Base-by-base conservation (phyloP, 2,329 filamentous ascomycete species). In the Colletotrichum tabaci region DNA sequence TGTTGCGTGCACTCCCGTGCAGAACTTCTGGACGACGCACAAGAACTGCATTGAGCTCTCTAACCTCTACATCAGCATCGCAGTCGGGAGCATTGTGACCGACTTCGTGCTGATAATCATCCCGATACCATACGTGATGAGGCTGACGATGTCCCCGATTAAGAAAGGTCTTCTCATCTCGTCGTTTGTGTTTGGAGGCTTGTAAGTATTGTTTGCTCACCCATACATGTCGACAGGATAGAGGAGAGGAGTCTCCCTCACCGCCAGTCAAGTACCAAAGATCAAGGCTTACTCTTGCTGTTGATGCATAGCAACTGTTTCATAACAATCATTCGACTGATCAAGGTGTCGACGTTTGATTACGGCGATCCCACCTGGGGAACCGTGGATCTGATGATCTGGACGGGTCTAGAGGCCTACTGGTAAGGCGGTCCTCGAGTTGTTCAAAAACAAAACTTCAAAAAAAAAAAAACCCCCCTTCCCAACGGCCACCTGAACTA, bases 341-440 rank as follows among this genome's bases (percentile, higher is more conserved):
- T 72, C 16, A 72, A 72, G 35, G 69, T 72, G 3, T 42, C 50
- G 15, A 56, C 26, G 15, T 72, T 69, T n/a, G 60, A 60, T 16
- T 72, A 63, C n/a, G 42, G 21, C 15, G 69, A 72, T 21, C 69
- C 69, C 9, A 72, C 69, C 3, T 72, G 69, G 69, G 69, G 69
- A 15, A 69, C 69, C 2, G 69, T 72, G 10, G 69, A 72, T 10
- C 26, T 72, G 18, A 72, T 72, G 58, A 72, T 72, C 4, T 72
- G 69, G 69, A 72, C 65, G 4, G 65, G 69, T 18, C 16, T 72
- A 18, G 69, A 72, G 30, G 65, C 53, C 2, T 72, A 72, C 30
- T 72, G 65, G 65, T 72, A 55, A 9, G 65, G 38, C 16, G 3
- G 13, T 15, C 4, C 5, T 4, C 13, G 30, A 30, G 30, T 8